Evolutionary conservation across 192 early-diverging fungal species (phyloP).

Genomic region (Funneliformis mosseae): DNA sequence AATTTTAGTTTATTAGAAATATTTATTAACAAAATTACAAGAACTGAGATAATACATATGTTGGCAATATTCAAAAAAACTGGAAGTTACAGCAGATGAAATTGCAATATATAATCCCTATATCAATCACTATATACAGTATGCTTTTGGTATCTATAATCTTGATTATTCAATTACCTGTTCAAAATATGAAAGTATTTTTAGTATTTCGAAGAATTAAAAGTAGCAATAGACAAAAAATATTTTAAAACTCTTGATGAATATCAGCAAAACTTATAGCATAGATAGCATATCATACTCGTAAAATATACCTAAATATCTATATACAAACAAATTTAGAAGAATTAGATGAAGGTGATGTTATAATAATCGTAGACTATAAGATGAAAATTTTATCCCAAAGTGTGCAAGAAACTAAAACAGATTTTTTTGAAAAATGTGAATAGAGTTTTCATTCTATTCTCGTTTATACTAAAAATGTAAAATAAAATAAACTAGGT

Average conservation of each 20-base stretch:
- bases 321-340: constrained; percentile 5
- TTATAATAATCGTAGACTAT: constrained; percentile 8
- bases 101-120: constrained; percentile 9
- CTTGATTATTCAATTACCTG: constrained; percentile 1
- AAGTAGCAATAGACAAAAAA: not conserved
- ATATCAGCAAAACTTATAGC: not conserved
- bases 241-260: not conserved
- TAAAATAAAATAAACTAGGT: too few relatives aligned
- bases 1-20: constrained; percentile 1
- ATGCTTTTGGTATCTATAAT: constrained; percentile 11
- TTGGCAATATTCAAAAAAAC: not conserved
- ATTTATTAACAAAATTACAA: constrained; percentile 1
- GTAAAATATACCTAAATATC: constrained; percentile 7
- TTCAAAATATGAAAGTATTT: constrained; percentile 1
- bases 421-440: too few relatives aligned
- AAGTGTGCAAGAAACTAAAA: not conserved
- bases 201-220: not conserved
- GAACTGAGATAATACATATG: not conserved
- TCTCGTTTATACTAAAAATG: too few relatives aligned
- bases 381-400: constrained; percentile 9
- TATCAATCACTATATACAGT: not conserved
- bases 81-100: not conserved
- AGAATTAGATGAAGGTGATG: not conserved
- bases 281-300: not conserved
- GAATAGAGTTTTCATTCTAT: too few relatives aligned